phyloP scores from a whole-genome alignment of 1,284 basidiomycete species.

The Austroboletus novae-zelandiae region DNA sequence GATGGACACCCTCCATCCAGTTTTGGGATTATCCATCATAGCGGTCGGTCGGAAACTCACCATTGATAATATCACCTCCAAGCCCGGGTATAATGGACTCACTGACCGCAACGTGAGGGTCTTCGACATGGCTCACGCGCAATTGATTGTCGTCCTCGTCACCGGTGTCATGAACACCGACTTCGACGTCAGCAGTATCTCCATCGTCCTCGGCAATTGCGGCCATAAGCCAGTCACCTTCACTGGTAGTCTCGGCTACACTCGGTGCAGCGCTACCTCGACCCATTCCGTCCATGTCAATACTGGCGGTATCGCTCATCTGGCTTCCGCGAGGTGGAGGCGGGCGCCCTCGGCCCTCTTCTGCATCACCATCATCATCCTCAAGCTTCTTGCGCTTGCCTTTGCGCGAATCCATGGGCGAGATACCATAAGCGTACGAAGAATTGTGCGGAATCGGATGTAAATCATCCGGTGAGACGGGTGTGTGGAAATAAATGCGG shows the following conservation, averaged over 20 bases:
- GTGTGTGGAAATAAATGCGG: conserved; percentile 85
- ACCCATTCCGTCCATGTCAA: conserved; percentile 49
- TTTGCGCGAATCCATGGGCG: conserved; percentile 61
- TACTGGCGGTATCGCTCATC: conserved; percentile 38
- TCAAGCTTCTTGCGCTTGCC: conserved; percentile 82
- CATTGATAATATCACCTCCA: conserved; percentile 39
- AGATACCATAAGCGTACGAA: conserved; percentile 40
- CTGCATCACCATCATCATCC: conserved; percentile 75
- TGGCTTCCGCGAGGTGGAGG: conserved; percentile 45
- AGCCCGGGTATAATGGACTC: conserved; percentile 35
- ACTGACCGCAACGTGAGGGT: conserved; percentile 36
- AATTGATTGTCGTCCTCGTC: conserved; percentile 46
- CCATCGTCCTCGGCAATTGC: conserved; percentile 68
- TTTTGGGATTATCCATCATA: conserved; percentile 31
- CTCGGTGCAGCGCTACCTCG: conserved; percentile 66
- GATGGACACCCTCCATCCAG: conserved; percentile 29
- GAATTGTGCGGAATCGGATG: conserved; percentile 62
- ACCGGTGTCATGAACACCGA: conserved; percentile 28
- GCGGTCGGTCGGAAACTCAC: conserved; percentile 39
- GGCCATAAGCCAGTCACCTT: conserved; percentile 82
- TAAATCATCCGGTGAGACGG: conserved; percentile 73
- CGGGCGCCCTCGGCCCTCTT: conserved; percentile 66
- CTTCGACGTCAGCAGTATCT: conserved; percentile 40
- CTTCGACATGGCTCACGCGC: conserved; percentile 46
- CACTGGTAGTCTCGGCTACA: conserved; percentile 66